Evolutionary conservation across 2,329 filamentous ascomycete genomes (phyloP).

Genomic region (Rutstroemia sp.): DNA sequence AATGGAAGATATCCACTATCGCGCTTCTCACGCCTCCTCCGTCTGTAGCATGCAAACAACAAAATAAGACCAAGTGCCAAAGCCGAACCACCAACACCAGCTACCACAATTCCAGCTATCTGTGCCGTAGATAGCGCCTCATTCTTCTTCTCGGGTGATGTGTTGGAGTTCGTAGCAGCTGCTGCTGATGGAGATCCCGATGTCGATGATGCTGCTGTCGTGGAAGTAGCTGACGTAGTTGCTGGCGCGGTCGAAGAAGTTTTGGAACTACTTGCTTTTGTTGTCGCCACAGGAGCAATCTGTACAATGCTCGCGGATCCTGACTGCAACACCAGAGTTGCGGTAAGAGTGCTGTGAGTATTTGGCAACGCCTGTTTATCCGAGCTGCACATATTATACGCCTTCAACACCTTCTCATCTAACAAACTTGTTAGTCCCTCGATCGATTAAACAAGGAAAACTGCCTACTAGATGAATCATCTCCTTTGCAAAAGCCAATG

Average conservation of each 20-base stretch:
- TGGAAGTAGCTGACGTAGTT: slow-evolving; percentile 9
- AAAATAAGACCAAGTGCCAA: slow-evolving; percentile 41
- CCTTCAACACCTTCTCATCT: slow-evolving; percentile 40
- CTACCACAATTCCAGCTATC: slow-evolving; percentile 52
- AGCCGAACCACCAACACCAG: slow-evolving; percentile 41
- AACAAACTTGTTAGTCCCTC: slow-evolving; percentile 6
- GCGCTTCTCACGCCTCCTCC: slow-evolving; percentile 22
- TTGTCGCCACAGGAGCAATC: slow-evolving; percentile 18
- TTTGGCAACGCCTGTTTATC: slow-evolving; percentile 43
- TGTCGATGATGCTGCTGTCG: background rate
- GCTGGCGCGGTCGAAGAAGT: slow-evolving; percentile 14
- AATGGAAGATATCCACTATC: slow-evolving; percentile 30
- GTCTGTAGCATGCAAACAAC: slow-evolving; percentile 30
- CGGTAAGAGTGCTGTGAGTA: slow-evolving; percentile 51
- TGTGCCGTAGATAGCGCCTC: slow-evolving; percentile 30
- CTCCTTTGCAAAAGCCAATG: slow-evolving; percentile 43
- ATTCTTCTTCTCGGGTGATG: slow-evolving; percentile 10
- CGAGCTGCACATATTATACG: slow-evolving; percentile 51
- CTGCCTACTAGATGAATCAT: slow-evolving; percentile 27
- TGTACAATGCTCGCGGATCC: slow-evolving; percentile 32
- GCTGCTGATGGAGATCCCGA: slow-evolving; percentile 7
- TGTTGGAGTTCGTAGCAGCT: slow-evolving; percentile 3
- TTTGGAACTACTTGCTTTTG: slow-evolving; percentile 9
- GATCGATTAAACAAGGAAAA: background rate
- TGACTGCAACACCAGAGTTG: slow-evolving; percentile 42